Evolutionary conservation across 2,329 filamentous ascomycete genomes (phyloP).

Genomic region (Fusarium cyanostomum): DNA sequence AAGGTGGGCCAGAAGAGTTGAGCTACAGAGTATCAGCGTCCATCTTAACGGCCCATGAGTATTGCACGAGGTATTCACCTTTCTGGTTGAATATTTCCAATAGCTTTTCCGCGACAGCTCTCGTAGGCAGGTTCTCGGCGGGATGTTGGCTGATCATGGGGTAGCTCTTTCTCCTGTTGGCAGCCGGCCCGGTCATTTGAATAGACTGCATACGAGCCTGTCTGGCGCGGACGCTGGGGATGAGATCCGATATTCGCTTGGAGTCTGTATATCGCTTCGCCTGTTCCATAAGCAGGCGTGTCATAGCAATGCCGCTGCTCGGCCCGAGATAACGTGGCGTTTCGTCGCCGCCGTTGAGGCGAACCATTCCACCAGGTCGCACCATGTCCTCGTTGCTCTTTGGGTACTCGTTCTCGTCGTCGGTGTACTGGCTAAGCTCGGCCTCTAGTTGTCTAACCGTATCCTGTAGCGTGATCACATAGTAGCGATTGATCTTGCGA

Average conservation of each 20-base stretch:
- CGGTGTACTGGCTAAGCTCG: slow-evolving; percentile 81
- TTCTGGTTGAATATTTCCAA: slow-evolving; percentile 88
- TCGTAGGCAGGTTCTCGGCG: slow-evolving; percentile 77
- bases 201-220: slow-evolving; percentile 67
- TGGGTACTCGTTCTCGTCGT: slow-evolving; percentile 75
- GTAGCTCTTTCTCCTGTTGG: slow-evolving; percentile 81
- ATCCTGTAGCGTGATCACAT: slow-evolving; percentile 91
- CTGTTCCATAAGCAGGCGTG: slow-evolving; percentile 93
- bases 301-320: slow-evolving; percentile 95
- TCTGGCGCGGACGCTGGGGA: slow-evolving; percentile 75
- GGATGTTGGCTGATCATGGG: slow-evolving; percentile 88
- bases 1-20: slow-evolving; percentile 89
- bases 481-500: slow-evolving; percentile 85
- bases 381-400: slow-evolving; percentile 85
- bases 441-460: slow-evolving; percentile 83
- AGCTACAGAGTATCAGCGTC: slow-evolving; percentile 59
- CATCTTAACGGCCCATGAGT: background rate
- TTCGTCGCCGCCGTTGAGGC: slow-evolving; percentile 85
- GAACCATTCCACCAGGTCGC: slow-evolving; percentile 84
- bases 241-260: slow-evolving; percentile 90
- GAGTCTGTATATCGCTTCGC: slow-evolving; percentile 93
- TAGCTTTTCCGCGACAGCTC: slow-evolving; percentile 78
- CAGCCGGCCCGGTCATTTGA: slow-evolving; percentile 59
- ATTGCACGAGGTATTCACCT: slow-evolving; percentile 60
- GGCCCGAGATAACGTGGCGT: slow-evolving; percentile 88